Conservation (phyloP, 805 yeast species). For the Pichia deserticola region DNA sequence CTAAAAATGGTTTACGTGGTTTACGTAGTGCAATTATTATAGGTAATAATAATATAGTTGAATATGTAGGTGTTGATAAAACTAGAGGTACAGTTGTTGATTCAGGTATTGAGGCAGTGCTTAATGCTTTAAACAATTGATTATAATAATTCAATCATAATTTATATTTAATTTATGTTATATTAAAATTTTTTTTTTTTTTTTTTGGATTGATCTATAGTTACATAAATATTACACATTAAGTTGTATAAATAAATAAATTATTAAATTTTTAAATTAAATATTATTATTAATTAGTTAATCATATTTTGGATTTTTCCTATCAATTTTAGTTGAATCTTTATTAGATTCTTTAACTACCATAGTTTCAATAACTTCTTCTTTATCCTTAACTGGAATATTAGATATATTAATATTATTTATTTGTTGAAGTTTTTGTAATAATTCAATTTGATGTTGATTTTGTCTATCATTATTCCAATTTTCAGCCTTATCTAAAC, state of each 20-base stretch:
- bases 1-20: slow-evolving; percentile 12
- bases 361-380: slow-evolving; percentile 7
- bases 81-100: slow-evolving; percentile 23
- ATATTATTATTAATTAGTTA: too few species aligned
- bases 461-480: slow-evolving; percentile 44
- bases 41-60: slow-evolving; percentile 30
- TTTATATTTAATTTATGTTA: not conserved
- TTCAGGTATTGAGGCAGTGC: slow-evolving; percentile 12
- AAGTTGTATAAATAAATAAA: too few species aligned
- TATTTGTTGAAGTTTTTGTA: slow-evolving; percentile 23
- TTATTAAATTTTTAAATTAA: too few species aligned
- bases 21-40: slow-evolving; percentile 65
- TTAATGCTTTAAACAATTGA: not conserved
- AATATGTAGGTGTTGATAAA: slow-evolving; percentile 37
- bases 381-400: not conserved
- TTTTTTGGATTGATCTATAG: not conserved
- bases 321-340: not conserved
- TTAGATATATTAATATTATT: slow-evolving; percentile 13
- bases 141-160: not conserved
- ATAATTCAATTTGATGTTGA: slow-evolving; percentile 22
- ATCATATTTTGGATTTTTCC: too few species aligned
- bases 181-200: not conserved
- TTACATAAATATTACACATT: too few species aligned
- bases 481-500: slow-evolving; percentile 73
- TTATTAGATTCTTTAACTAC: slow-evolving; percentile 1